These are phyloP conservation scores for Trifolium subterraneum DNA, from an alignment of 306 rosid species.

Conservation along the genomic window DNA sequence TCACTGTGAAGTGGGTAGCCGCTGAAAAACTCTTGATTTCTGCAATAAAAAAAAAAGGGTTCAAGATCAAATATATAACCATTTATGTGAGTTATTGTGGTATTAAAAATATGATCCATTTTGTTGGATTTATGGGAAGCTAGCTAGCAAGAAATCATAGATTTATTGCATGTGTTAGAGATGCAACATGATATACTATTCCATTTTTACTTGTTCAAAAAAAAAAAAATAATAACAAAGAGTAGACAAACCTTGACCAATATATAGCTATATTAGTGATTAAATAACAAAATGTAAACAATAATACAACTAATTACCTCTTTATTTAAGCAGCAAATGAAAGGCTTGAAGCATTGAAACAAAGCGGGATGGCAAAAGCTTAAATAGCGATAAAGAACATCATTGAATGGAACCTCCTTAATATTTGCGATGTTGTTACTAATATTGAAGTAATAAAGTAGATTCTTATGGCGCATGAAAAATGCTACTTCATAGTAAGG, in stretches of 20 bases:
- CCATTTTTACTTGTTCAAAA: no score
- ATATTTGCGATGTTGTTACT: not conserved
- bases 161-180: not conserved
- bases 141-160: not conserved
- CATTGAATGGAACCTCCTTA: not conserved
- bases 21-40: no score
- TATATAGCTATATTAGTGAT: no score
- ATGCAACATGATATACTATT: not conserved
- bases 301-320: not conserved
- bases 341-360: constrained; percentile 4
- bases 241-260: no score
- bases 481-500: not conserved
- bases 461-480: not conserved
- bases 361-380: not conserved
- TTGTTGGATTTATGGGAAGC: not conserved
- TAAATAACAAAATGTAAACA: not conserved
- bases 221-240: not conserved
- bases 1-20: no score
- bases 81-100: not conserved
- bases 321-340: not conserved
- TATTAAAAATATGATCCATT: not conserved
- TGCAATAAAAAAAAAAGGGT: no score
- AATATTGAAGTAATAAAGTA: not conserved
- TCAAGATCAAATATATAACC: no score
- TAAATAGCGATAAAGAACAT: not conserved